Conservation (phyloP, 768 basidiomycete genomes). For the Termitomyces eurrhizus region DNA sequence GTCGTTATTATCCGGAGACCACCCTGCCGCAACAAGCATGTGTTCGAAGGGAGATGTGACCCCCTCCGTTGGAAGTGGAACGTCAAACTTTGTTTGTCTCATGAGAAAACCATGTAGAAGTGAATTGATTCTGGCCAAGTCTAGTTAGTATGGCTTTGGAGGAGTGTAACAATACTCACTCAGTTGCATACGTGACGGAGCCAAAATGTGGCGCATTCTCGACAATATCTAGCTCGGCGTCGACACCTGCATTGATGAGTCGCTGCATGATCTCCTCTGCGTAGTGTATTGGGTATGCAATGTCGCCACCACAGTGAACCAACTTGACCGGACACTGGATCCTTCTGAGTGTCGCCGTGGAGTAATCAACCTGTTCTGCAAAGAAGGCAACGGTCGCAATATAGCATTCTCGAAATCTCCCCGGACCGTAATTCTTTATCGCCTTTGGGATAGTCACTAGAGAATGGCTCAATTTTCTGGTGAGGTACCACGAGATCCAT, state of each 20-base stretch:
- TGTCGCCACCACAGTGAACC: conserved; percentile 30
- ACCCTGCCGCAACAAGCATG: conserved; percentile 22
- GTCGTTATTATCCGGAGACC: conserved; percentile 11
- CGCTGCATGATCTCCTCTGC: conserved; percentile 22
- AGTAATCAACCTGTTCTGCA: conserved; percentile 20
- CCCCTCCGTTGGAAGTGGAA: conserved; percentile 20
- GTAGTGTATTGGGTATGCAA: conserved; percentile 29
- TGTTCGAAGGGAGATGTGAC: conserved; percentile 29
- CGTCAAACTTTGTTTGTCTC: conserved; percentile 14
- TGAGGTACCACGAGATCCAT: not conserved
- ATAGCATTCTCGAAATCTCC: conserved; percentile 27
- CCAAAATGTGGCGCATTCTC: conserved; percentile 34
- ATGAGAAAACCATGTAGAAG: conserved; percentile 28
- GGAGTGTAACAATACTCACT: conserved; percentile 16
- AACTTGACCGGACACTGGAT: conserved; percentile 29
- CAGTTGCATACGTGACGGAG: conserved; percentile 26
- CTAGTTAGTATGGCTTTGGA: not conserved
- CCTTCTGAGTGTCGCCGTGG: conserved; percentile 19
- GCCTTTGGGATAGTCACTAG: conserved; percentile 20
- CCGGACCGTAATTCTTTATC: conserved; percentile 21
- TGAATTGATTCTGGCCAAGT: conserved; percentile 22
- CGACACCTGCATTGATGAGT: conserved; percentile 23
- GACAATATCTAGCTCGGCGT: conserved; percentile 23
- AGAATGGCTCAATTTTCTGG: conserved; percentile 17
- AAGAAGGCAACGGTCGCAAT: conserved; percentile 31